Evolutionary conservation across 345 rosid genomes (phyloP).

Genomic region (Hibiscus mutabilis): DNA sequence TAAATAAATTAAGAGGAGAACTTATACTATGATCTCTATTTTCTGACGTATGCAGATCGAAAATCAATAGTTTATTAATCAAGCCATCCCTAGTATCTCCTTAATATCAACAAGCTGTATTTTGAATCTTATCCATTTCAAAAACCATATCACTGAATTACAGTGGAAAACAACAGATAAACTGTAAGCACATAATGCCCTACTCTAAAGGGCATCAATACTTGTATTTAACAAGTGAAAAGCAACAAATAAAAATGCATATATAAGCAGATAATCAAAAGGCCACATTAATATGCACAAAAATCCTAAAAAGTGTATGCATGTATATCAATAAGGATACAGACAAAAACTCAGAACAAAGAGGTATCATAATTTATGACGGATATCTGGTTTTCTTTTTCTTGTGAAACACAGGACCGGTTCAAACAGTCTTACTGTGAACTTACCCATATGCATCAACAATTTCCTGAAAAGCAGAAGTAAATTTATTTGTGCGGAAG

Average conservation of each 20-base stretch:
- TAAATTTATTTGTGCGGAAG: constrained; percentile 84
- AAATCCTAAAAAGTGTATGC: not conserved
- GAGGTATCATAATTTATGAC: not conserved
- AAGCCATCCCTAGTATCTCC: not conserved
- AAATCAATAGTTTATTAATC: not conserved
- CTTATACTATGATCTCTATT: not conserved
- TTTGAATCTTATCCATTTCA: not conserved
- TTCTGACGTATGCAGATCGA: not conserved
- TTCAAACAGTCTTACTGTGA: constrained; percentile 11
- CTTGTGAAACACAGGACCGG: not conserved
- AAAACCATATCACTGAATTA: not conserved
- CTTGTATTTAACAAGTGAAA: not conserved
- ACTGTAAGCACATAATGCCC: not conserved
- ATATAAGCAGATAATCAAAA: not conserved
- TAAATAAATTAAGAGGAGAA: not conserved
- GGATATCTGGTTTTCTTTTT: not conserved
- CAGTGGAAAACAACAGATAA: not conserved
- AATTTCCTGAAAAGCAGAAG: constrained; percentile 89
- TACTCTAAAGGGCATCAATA: not conserved
- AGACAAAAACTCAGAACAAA: not conserved
- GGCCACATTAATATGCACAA: not conserved
- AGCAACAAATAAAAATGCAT: not conserved
- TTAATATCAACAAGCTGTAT: not conserved
- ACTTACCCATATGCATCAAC: constrained; percentile 97
- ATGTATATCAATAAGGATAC: not conserved